A percentile compares a stretch with the other conserved stretches of the same genome.
Evolutionary conservation across 1,284 basidiomycete species (phyloP).

Genomic region (Porogramme epimiltina): DNA sequence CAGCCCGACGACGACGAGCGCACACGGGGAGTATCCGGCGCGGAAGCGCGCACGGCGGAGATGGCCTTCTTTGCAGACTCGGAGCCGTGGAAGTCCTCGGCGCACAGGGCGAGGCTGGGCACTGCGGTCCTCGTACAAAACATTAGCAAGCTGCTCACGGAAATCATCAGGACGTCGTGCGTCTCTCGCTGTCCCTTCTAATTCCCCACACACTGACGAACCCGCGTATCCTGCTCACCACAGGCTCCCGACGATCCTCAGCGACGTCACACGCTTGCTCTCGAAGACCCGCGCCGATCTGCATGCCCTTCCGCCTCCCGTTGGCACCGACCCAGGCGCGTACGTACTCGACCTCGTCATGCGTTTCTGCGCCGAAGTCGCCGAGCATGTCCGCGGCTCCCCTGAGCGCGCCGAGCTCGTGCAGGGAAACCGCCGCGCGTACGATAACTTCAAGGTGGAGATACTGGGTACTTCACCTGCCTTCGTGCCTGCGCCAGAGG

Average conservation of each 20-base stretch:
- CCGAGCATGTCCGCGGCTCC: conserved; percentile 38
- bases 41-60: conserved; percentile 42
- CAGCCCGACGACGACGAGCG: conserved; percentile 62
- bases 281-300: background rate
- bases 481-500: conserved; percentile 30
- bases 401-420: conserved; percentile 36
- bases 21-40: conserved; percentile 34
- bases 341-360: conserved; percentile 49
- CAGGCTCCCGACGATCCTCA: conserved; percentile 39
- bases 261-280: conserved; percentile 41
- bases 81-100: conserved; percentile 50
- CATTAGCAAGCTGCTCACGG: conserved; percentile 53
- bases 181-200: background rate
- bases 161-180: conserved; percentile 11
- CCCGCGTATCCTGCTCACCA: background rate
- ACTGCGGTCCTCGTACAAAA: conserved; percentile 53
- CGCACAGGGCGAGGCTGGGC: conserved; percentile 50
- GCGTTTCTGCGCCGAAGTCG: conserved; percentile 43
- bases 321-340: conserved; percentile 43
- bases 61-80: conserved; percentile 47
- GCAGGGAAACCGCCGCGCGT: conserved; percentile 37
- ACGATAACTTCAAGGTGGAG: conserved; percentile 34
- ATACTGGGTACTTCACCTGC: conserved; percentile 42
- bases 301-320: conserved; percentile 40
- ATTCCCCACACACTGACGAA: background rate